Evolutionary conservation across 805 yeast species (phyloP).

Genomic region (Wickerhamomyces strasburgensis): DNA sequence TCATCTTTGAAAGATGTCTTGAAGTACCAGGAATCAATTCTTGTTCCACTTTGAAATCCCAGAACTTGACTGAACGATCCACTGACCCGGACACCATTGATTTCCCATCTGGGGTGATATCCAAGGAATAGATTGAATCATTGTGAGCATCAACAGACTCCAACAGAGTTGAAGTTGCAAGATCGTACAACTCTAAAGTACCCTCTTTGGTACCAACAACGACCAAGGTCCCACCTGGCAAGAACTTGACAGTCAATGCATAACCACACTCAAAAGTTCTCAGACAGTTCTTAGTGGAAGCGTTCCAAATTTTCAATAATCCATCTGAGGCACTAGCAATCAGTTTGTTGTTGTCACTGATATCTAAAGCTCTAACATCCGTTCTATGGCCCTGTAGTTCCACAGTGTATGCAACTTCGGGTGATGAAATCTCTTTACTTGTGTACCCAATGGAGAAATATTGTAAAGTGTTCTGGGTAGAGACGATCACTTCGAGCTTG

Average conservation of each 20-base stretch:
- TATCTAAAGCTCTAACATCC: constrained; percentile 78
- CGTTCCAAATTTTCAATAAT: constrained; percentile 82
- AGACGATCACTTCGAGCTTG: constrained; percentile 55
- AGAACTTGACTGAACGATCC: constrained; percentile 83
- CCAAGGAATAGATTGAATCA: constrained; percentile 87
- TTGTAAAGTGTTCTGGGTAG: constrained; percentile 73
- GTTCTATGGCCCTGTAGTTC: constrained; percentile 85
- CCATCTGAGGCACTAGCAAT: constrained; percentile 92
- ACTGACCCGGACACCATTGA: constrained; percentile 88
- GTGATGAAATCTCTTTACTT: constrained; percentile 43
- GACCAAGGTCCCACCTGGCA: constrained; percentile 88
- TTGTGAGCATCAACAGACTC: constrained; percentile 75
- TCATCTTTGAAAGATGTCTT: constrained; percentile 46
- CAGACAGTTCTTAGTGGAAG: constrained; percentile 65
- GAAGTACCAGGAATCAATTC: constrained; percentile 67
- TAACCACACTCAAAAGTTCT: constrained; percentile 89
- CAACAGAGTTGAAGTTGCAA: constrained; percentile 72
- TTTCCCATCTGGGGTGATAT: constrained; percentile 80
- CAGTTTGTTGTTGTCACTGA: constrained; percentile 75
- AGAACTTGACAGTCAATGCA: constrained; percentile 70
- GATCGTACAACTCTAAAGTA: constrained; percentile 74
- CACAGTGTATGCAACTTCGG: constrained; percentile 49
- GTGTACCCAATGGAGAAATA: constrained; percentile 60
- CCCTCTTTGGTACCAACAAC: constrained; percentile 90
- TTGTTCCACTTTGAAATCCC: constrained; percentile 72